A percentile compares a stretch with the other conserved stretches of the same genome.
phyloP scores from a whole-genome alignment of 2,329 filamentous ascomycete species.

The Penicillium janthinellum region DNA sequence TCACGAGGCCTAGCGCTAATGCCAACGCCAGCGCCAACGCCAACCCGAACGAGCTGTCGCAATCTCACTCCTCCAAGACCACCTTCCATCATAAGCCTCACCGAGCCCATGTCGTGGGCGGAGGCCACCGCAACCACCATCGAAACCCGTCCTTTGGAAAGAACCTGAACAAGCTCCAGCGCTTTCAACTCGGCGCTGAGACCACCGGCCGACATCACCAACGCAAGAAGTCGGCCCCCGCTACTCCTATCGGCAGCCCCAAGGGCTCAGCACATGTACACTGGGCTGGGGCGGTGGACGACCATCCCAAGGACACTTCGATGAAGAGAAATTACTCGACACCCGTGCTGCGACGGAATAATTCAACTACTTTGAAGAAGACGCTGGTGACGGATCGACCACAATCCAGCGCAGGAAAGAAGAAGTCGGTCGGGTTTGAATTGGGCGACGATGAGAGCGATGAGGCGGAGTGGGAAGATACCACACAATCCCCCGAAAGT shows the following conservation, averaged over 20 bases:
- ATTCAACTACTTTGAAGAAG: constrained; percentile 44
- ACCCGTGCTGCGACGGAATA: constrained; percentile 44
- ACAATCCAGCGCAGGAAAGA: constrained; percentile 40
- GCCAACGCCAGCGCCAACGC: constrained; percentile 1
- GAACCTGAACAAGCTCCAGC: constrained; percentile 48
- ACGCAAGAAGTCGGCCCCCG: constrained; percentile 50
- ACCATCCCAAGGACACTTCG: constrained; percentile 37
- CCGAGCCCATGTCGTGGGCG: constrained; percentile 47
- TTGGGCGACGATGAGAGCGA: constrained; percentile 47
- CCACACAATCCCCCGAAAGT: constrained; percentile 51
- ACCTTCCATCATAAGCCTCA: constrained; percentile 41
- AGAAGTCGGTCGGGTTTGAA: constrained; percentile 52
- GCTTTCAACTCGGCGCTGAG: constrained; percentile 38
- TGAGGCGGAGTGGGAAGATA: constrained; percentile 53
- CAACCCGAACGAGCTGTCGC: constrained; percentile 31
- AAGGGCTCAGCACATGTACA: constrained; percentile 41
- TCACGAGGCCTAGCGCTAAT: constrained; percentile 38
- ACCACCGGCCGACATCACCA: constrained; percentile 43
- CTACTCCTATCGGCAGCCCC: constrained; percentile 47
- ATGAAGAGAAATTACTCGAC: constrained; percentile 52
- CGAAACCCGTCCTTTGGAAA: constrained; percentile 49
- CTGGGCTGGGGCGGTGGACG: constrained; percentile 45
- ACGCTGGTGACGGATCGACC: constrained; percentile 38
- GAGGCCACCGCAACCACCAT: constrained; percentile 42
- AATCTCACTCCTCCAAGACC: constrained; percentile 36